Evolutionary conservation across 345 rosid species (phyloP).

Genomic region (Mallotus nudiflorus): DNA sequence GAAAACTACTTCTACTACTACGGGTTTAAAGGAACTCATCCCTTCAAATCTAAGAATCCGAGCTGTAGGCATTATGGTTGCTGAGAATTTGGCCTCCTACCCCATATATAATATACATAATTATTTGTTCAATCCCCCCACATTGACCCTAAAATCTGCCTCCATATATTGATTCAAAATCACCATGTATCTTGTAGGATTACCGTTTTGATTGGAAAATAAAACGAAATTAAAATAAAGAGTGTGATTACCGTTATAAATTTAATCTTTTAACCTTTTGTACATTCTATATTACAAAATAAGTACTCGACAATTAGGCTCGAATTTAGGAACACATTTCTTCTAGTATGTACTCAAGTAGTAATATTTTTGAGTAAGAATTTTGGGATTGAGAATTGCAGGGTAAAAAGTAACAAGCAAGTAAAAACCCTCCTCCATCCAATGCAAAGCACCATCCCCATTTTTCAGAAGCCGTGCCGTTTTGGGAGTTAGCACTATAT

Average conservation of each 20-base stretch:
- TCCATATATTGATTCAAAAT: no score
- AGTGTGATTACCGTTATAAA: no score
- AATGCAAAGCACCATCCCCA: slow-evolving; percentile 24
- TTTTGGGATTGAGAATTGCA: slow-evolving; percentile 36
- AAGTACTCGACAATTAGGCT: no score
- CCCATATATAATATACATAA: neutral
- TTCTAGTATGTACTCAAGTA: no score
- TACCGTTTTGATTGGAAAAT: no score
- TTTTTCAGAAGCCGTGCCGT: slow-evolving; percentile 72
- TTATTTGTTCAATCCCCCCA: no score
- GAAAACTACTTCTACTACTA: neutral
- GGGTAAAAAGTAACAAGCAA: slow-evolving; percentile 16
- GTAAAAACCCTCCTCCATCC: slow-evolving; percentile 21
- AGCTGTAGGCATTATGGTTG: slow-evolving; percentile 22
- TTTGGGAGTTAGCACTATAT: slow-evolving; percentile 37
- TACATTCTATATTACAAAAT: no score
- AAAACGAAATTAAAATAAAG: no score
- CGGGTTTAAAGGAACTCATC: slow-evolving; percentile 18
- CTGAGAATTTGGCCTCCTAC: neutral
- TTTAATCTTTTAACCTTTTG: no score
- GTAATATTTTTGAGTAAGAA: neutral
- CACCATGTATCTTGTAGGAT: no score
- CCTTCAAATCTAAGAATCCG: slow-evolving; percentile 27
- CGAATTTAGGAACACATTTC: no score
- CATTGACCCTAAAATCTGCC: neutral